Percentiles rank a stretch among this genome's conserved stretches.
Evolutionary conservation across 1,284 basidiomycete genomes (phyloP).

Genomic region (Mycena sp.): DNA sequence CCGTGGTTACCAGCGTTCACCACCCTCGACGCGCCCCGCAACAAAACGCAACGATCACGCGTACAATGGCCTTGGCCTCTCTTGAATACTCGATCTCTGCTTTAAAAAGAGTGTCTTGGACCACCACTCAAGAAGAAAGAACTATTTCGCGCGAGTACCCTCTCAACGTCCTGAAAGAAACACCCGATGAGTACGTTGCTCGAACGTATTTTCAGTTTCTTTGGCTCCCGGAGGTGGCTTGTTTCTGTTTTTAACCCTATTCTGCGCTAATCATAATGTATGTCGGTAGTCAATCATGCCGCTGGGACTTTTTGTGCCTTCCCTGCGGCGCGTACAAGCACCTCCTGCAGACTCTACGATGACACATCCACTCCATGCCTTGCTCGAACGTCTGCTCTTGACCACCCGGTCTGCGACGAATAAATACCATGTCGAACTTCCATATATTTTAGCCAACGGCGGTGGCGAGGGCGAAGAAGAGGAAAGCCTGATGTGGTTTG

Average conservation of each 20-base stretch:
- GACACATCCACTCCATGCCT: constrained; percentile 61
- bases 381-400: constrained; percentile 67
- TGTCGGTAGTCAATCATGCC: constrained; percentile 73
- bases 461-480: constrained; percentile 70
- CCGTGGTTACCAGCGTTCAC: neutral
- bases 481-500: constrained; percentile 79
- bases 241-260: neutral
- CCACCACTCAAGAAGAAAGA: constrained; percentile 60
- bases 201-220: constrained; percentile 76
- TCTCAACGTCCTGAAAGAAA: constrained; percentile 51
- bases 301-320: constrained; percentile 60
- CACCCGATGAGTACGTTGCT: constrained; percentile 56
- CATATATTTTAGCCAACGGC: constrained; percentile 63
- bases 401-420: constrained; percentile 61
- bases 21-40: neutral
- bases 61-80: constrained; percentile 12
- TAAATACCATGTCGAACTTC: constrained; percentile 72
- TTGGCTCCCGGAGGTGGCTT: constrained; percentile 75
- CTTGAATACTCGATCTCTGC: constrained; percentile 18
- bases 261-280: neutral
- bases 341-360: constrained; percentile 32
- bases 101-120: constrained; percentile 47
- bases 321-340: constrained; percentile 58
- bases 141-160: constrained; percentile 58
- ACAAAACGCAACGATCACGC: neutral